Evolutionary conservation across 495 filamentous ascomycete genomes (phyloP).

Genomic region (Achaetomiella virescens): DNA sequence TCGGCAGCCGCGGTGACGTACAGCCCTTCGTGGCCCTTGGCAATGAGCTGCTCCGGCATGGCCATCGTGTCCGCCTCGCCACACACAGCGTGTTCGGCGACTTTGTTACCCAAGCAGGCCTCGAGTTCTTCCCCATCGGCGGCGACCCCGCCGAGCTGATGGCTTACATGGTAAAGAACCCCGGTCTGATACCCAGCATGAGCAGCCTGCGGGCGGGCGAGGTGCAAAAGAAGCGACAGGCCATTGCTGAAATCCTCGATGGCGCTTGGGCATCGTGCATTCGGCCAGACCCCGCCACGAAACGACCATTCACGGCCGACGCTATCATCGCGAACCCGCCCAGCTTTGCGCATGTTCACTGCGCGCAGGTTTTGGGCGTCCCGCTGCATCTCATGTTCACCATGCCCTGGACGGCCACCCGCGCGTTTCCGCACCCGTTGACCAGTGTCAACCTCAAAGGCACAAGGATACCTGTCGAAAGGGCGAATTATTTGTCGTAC

Average conservation of each 20-base stretch:
- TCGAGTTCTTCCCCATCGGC: constrained; percentile 66
- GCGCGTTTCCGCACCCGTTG: constrained; percentile 62
- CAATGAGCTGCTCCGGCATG: constrained; percentile 55
- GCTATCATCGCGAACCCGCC: constrained; percentile 64
- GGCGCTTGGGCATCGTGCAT: constrained; percentile 56
- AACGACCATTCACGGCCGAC: constrained; percentile 53
- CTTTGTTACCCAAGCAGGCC: constrained; percentile 56
- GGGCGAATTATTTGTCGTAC: constrained; percentile 67
- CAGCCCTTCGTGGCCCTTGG: constrained; percentile 69
- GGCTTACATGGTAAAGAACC: constrained; percentile 78
- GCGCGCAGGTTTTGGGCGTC: constrained; percentile 55
- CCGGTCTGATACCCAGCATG: constrained; percentile 58
- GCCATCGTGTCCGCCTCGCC: constrained; percentile 62
- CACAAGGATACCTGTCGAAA: no score
- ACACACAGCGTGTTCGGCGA: constrained; percentile 60
- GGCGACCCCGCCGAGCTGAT: constrained; percentile 67
- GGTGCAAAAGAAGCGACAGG: constrained; percentile 49
- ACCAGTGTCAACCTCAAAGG: constrained; percentile 56
- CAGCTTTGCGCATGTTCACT: constrained; percentile 58
- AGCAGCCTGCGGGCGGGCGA: constrained; percentile 59
- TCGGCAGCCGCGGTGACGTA: constrained; percentile 66
- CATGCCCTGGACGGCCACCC: constrained; percentile 56
- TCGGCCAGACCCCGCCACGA: constrained; percentile 36
- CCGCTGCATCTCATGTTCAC: constrained; percentile 62
- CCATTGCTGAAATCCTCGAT: constrained; percentile 55